These are phyloP conservation scores for Dioszegia crocea DNA, from an alignment of 768 basidiomycete species.

Conservation along the genomic window DNA sequence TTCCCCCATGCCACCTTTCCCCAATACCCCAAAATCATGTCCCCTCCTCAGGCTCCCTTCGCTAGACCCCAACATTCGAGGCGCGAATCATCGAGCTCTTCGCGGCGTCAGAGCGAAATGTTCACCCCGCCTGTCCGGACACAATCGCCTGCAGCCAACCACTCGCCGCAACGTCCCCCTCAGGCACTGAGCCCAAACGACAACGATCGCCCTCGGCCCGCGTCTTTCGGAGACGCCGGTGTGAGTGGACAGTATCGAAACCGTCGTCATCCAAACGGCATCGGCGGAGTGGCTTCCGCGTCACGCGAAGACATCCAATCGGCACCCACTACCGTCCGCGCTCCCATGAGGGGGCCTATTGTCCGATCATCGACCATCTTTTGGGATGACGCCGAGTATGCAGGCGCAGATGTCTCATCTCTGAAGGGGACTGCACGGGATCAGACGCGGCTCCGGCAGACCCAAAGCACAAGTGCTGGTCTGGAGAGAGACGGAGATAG, in stretches of 20 bases:
- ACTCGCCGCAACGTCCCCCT: not conserved
- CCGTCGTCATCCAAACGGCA: not conserved
- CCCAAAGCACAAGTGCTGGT: not conserved
- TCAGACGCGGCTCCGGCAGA: not conserved
- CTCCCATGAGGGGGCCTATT: conserved; percentile 6
- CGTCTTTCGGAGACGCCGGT: conserved; percentile 3
- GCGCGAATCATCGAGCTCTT: conserved; percentile 6
- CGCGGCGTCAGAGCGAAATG: conserved; percentile 1
- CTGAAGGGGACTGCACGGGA: not conserved
- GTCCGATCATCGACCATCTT: conserved; percentile 45
- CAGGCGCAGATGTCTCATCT: conserved; percentile 9
- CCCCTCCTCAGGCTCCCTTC: conserved; percentile 5
- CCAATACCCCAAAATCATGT: not conserved
- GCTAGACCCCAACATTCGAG: not conserved
- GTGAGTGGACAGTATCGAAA: conserved; percentile 1
- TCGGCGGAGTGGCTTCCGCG: not conserved
- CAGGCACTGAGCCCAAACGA: not conserved
- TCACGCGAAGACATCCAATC: not conserved
- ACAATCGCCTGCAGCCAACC: not conserved
- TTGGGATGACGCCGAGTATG: conserved; percentile 46
- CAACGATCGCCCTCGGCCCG: conserved; percentile 2
- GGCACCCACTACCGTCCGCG: conserved; percentile 4
- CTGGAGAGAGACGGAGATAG: not conserved
- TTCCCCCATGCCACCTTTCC: not conserved
- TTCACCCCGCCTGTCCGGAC: not conserved